These are phyloP conservation scores for Ogataea paraovalis DNA, from an alignment of 805 yeast genomes.

Conservation along the genomic window DNA sequence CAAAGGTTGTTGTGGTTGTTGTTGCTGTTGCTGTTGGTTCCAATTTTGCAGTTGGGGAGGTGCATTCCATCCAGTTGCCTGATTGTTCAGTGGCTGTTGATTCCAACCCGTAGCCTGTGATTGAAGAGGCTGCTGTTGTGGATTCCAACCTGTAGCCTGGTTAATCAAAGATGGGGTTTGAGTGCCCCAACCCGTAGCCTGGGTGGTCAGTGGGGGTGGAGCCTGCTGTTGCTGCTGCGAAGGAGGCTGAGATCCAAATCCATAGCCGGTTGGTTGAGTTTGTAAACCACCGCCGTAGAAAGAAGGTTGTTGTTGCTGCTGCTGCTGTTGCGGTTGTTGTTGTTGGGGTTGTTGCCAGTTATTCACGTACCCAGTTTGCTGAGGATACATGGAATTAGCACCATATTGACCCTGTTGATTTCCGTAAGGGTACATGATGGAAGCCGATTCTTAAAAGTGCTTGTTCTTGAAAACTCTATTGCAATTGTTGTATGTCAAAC, in stretches of 20 bases:
- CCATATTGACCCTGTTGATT: slow-evolving; percentile 23
- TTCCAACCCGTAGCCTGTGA: slow-evolving; percentile 24
- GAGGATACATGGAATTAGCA: slow-evolving; percentile 18
- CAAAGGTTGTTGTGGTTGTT: slow-evolving; percentile 23
- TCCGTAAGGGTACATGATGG: slow-evolving; percentile 25
- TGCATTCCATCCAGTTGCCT: slow-evolving; percentile 27
- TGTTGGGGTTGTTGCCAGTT: slow-evolving; percentile 22
- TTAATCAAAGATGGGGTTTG: slow-evolving; percentile 10
- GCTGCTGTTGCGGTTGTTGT: slow-evolving; percentile 31
- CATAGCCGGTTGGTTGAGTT: slow-evolving; percentile 40
- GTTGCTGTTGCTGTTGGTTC: slow-evolving; percentile 9
- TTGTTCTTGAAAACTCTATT: too few species aligned
- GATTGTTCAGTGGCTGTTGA: slow-evolving; percentile 20
- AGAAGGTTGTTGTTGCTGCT: slow-evolving; percentile 28
- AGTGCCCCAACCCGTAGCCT: slow-evolving; percentile 12
- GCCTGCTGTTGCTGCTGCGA: slow-evolving; percentile 13
- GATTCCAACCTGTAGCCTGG: slow-evolving; percentile 14
- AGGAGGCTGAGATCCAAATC: slow-evolving; percentile 21
- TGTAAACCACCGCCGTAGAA: slow-evolving; percentile 16
- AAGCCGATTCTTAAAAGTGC: too few species aligned
- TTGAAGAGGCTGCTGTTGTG: slow-evolving; percentile 10
- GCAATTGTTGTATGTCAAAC: too few species aligned
- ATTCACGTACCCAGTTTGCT: slow-evolving; percentile 21
- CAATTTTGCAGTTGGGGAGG: slow-evolving; percentile 3
- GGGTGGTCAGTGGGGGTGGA: slow-evolving; percentile 6